Percentiles rank a stretch among this genome's conserved stretches.
phyloP scores from a whole-genome alignment of 1,139 yeast species.

The Suhomyces bokatorum region DNA sequence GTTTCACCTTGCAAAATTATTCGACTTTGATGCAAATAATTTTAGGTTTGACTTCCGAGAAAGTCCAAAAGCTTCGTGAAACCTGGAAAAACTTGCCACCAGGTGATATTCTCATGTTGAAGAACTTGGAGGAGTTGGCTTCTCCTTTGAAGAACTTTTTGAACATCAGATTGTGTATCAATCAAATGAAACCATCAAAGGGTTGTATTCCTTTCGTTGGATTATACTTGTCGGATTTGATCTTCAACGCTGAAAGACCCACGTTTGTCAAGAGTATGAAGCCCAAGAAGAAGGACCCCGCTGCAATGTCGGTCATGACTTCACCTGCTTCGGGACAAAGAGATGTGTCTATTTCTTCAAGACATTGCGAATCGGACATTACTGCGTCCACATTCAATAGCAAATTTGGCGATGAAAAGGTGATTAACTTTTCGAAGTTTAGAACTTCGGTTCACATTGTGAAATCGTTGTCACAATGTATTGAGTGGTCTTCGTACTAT shows the following conservation, averaged over 20 bases:
- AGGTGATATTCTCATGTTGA: constrained; percentile 60
- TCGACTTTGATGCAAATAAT: constrained; percentile 86
- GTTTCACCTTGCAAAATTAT: constrained; percentile 72
- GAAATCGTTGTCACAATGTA: constrained; percentile 74
- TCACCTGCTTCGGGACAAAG: constrained; percentile 10
- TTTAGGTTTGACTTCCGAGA: constrained; percentile 76
- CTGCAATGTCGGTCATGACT: background rate
- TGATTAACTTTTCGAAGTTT: constrained; percentile 77
- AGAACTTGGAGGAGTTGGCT: constrained; percentile 63
- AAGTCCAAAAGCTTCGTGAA: constrained; percentile 58
- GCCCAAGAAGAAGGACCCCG: constrained; percentile 4
- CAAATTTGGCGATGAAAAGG: constrained; percentile 33
- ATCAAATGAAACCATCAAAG: constrained; percentile 60
- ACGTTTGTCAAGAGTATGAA: constrained; percentile 33
- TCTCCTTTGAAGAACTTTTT: constrained; percentile 68
- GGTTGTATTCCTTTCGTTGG: constrained; percentile 94
- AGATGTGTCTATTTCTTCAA: constrained; percentile 3
- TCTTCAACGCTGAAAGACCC: constrained; percentile 74
- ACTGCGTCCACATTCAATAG: constrained; percentile 17
- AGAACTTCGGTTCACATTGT: constrained; percentile 77
- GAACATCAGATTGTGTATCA: constrained; percentile 62
- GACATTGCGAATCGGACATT: constrained; percentile 12
- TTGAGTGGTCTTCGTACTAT: constrained; percentile 81
- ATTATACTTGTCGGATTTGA: constrained; percentile 77
- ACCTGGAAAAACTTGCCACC: constrained; percentile 72